phyloP scores from a whole-genome alignment of 1,139 yeast genomes.

The Keqinozyma sinolaborantium region DNA sequence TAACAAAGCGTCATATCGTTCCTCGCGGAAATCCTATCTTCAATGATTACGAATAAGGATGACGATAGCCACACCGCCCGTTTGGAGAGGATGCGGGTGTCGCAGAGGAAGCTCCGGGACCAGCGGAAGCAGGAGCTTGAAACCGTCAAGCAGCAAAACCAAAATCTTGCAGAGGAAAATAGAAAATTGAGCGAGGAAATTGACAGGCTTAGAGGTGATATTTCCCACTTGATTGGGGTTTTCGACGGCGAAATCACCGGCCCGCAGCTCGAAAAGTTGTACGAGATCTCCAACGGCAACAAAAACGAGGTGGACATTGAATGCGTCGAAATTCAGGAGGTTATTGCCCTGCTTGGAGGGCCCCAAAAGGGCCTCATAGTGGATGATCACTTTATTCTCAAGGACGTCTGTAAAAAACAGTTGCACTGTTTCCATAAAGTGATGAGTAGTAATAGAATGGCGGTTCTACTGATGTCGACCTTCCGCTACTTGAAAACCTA shows the following conservation, averaged over 20 bases:
- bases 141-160: constrained; percentile 1
- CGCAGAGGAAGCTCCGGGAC: constrained; percentile 7
- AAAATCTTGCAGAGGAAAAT: constrained; percentile 1
- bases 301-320: background rate
- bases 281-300: constrained; percentile 2
- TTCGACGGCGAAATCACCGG: constrained; percentile 9
- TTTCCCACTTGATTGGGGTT: constrained; percentile 1
- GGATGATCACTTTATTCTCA: constrained; percentile 4
- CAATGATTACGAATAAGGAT: no score
- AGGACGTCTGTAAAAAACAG: constrained; percentile 4
- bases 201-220: constrained; percentile 1
- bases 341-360: constrained; percentile 2
- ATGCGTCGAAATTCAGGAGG: constrained; percentile 1
- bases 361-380: constrained; percentile 2
- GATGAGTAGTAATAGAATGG: constrained; percentile 1
- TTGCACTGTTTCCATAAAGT: constrained; percentile 5
- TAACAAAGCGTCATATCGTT: no score
- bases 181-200: constrained; percentile 1
- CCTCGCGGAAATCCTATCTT: no score
- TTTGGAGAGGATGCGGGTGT: constrained; percentile 6
- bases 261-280: constrained; percentile 5
- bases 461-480: constrained; percentile 4
- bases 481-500: constrained; percentile 5
- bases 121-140: constrained; percentile 7
- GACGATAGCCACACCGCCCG: no score